phyloP scores from a whole-genome alignment of 768 basidiomycete genomes.

The Boletellus ananiceps region DNA sequence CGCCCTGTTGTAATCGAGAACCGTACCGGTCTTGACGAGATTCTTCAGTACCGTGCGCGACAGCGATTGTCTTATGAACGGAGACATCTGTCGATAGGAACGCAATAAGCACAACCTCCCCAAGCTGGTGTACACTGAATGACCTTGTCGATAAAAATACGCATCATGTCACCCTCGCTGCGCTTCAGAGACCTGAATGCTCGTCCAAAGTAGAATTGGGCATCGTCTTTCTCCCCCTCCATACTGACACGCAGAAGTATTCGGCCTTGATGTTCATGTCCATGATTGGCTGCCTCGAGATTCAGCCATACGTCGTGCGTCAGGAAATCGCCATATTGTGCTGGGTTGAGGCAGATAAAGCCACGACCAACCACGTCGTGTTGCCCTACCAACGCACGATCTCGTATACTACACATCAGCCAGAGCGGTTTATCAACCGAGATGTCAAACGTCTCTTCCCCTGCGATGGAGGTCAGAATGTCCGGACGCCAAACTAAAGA shows the following conservation, averaged over 20 bases:
- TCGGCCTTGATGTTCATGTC: conserved; percentile 53
- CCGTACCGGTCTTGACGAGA: conserved; percentile 59
- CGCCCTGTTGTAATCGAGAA: conserved; percentile 86
- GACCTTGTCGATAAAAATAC: conserved; percentile 97
- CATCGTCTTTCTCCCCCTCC: conserved; percentile 99
- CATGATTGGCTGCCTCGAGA: conserved; percentile 55
- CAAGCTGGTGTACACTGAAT: background rate
- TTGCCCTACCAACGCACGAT: conserved; percentile 86
- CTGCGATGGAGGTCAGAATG: conserved; percentile 36
- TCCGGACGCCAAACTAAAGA: background rate
- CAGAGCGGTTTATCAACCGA: conserved; percentile 92
- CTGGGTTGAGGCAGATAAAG: conserved; percentile 89
- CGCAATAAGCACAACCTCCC: background rate
- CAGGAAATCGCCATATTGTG: conserved; percentile 82
- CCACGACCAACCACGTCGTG: conserved; percentile 89
- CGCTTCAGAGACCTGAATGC: conserved; percentile 92
- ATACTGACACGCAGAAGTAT: conserved; percentile 88
- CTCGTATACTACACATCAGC: conserved; percentile 94
- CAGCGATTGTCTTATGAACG: conserved; percentile 83
- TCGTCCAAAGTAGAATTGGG: conserved; percentile 94
- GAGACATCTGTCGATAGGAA: conserved; percentile 67
- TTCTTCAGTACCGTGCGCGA: conserved; percentile 73
- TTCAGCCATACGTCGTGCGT: conserved; percentile 92
- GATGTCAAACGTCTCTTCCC: conserved; percentile 97
- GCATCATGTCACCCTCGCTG: conserved; percentile 92